A percentile compares a stretch with the other conserved stretches of the same genome.
Evolutionary conservation across 192 early-diverging fungal species (phyloP).

Genomic region (Coemansia sp.): DNA sequence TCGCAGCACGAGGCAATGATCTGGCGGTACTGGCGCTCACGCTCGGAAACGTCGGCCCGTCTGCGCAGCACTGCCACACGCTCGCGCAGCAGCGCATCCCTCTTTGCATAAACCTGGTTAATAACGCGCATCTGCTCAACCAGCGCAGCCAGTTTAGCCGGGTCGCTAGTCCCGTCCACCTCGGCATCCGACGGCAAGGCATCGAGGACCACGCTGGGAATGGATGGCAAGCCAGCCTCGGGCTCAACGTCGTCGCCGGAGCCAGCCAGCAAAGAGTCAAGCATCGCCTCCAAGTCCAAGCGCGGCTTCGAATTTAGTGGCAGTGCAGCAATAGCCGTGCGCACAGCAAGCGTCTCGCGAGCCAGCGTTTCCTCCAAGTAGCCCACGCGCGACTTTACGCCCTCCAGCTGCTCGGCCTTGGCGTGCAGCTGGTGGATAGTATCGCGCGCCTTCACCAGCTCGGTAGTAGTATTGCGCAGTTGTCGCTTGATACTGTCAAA

Average conservation of each 20-base stretch:
- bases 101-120: conserved; percentile 47
- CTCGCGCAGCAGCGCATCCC: conserved; percentile 53
- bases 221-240: conserved; percentile 11
- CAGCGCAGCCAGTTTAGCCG: conserved; percentile 21
- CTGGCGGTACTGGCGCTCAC: conserved; percentile 75
- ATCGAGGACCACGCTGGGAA: conserved; percentile 10
- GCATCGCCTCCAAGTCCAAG: conserved; percentile 21
- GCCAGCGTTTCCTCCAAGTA: conserved; percentile 60
- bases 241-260: conserved; percentile 3
- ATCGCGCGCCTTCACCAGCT: conserved; percentile 57
- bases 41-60: conserved; percentile 57
- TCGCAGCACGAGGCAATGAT: conserved; percentile 86
- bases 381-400: conserved; percentile 61
- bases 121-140: conserved; percentile 42
- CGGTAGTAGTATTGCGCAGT: conserved; percentile 55
- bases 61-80: conserved; percentile 57
- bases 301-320: conserved; percentile 33
- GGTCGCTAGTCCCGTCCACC: conserved; percentile 22
- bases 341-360: conserved; percentile 50
- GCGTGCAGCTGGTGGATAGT: conserved; percentile 54
- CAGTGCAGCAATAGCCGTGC: conserved; percentile 32
- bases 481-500: conserved; percentile 58
- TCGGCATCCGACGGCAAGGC: neutral
- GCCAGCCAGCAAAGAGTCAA: conserved; percentile 20
- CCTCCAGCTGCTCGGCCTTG: conserved; percentile 56